Base-by-base conservation (phyloP, 345 rosid genomes). In the Ceriops decandra region DNA sequence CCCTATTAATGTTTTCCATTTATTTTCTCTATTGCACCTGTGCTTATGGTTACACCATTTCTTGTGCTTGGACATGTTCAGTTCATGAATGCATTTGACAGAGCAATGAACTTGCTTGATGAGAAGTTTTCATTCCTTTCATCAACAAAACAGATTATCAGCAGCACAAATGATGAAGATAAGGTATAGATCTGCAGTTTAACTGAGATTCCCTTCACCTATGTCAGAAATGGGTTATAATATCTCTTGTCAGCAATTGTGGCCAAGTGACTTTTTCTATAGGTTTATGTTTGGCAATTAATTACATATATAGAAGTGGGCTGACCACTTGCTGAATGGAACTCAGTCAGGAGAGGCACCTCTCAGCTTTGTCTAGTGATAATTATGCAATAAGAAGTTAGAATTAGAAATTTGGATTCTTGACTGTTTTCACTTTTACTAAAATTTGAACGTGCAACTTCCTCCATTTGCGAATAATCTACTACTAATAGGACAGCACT, bases 11-110 rank as follows among this genome's bases (percentile, higher is more conserved):
- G 17, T 20, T 62, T 16, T 21, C 32, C 4, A 20, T 63, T 17
- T 35, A 0, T 59, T 32, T 38, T n/a, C 8, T 59, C 46, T 69
- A 22, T 36, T 31, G 26, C 49, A 10, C 9, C 51, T 31, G 30
- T 56, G 28, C 22, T 24, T 56, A 56, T 56, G 30, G 46, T 66
- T 31, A 42, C 33, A 5, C 27, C 5, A 3, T 19, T 3, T 61
- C 64, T 31, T 66, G 38, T 69, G 64, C 54, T 62, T 56, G 60
- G 27, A 70, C 15, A 64, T 75, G 54, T 80, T 28, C 83, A 85
- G 96, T 87, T 87, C 81, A 53, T 89, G 92, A 82, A 84, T 77
- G 89, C 82, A 52, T 89, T 89, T 82, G 90, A 87, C 77, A 47
- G 68, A 75, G 92, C 92, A 21, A 87, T 89, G 90, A 84, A 89